Evolutionary conservation across 169 alveolate species (phyloP).

Genomic region (Cryptosporidium tyzzeri): DNA sequence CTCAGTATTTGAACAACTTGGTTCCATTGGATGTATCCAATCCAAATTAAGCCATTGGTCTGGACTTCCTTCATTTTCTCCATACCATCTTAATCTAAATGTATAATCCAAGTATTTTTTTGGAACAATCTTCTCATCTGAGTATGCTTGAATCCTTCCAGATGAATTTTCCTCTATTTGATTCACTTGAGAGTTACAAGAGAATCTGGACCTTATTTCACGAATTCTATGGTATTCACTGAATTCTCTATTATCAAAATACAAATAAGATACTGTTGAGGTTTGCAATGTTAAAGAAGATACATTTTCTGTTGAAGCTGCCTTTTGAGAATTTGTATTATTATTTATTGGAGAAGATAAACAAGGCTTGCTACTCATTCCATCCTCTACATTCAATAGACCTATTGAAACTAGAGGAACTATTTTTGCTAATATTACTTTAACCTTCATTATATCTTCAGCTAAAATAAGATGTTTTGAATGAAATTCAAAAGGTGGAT

Average conservation of each 20-base stretch:
- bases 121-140: conserved; percentile 31
- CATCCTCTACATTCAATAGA: conserved; percentile 19
- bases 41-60: conserved; percentile 73
- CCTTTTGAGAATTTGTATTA: conserved; percentile 2
- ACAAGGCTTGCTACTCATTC: neutral
- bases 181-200: neutral
- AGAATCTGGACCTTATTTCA: conserved; percentile 19
- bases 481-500: conserved; percentile 31
- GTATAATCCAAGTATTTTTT: conserved; percentile 29
- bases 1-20: conserved; percentile 48
- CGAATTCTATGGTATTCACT: conserved; percentile 57
- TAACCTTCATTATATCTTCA: conserved; percentile 71
- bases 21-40: conserved; percentile 72
- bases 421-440: conserved; percentile 24
- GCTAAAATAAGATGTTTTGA: conserved; percentile 56
- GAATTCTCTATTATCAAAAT: conserved; percentile 62
- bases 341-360: conserved; percentile 36
- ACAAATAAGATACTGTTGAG: conserved; percentile 53
- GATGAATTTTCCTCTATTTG: conserved; percentile 1
- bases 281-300: conserved; percentile 54
- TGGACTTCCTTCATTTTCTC: conserved; percentile 74
- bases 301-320: neutral
- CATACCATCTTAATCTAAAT: conserved; percentile 73
- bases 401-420: conserved; percentile 66
- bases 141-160: conserved; percentile 36